Base-by-base conservation (phyloP, 257 asterid species). In the Nicotiana obtusifolia region DNA sequence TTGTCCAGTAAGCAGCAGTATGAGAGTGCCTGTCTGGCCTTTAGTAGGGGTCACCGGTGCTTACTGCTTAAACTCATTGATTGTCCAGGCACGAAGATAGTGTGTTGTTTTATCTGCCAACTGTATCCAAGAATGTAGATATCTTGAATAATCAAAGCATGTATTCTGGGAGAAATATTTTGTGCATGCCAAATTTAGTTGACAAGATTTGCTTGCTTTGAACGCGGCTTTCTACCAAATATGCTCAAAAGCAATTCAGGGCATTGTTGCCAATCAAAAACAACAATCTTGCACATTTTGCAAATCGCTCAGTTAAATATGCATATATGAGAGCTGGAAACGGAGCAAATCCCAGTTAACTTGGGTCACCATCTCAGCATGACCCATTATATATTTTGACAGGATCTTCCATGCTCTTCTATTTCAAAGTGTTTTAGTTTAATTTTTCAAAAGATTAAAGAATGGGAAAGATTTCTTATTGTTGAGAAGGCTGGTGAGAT, bases 51-150 rank as follows among this genome's bases (percentile, higher is more conserved):
- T 10, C 65, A 62, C 9, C 35, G 1, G 3, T 44, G 57, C 59
- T 47, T 47, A 73, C 78, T 20, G 35, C 30, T 37, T 10, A 44
- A 71, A 59, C 59, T 71, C 78, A 22, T 71, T 47, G 61, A 73
- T 49, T 49, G 22, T 73, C 78, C 78, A 44, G 59, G 31, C n/a
- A 44, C 6, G 35, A 44, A 71, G 78, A 71, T 49, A 71, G 59
- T 44, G 35, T 47, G 79, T 22, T 71, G 60, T 47, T 47, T 47
- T 73, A 73, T 73, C 47, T 47, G 61, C 61, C 37, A 56, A 73
- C 16, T 73, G 35, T 73, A 73, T 73, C 79, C 79, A 73, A 73
- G 79, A 73, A 47, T 73, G 61, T 73, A 24, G 37, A 73, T 73
- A 73, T 73, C 16, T 71, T 24, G 61, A 73, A 73, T 73, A 73